Evolutionary conservation across 2,329 filamentous ascomycete species (phyloP).

Genomic region (Trichoderma atrobrunneum): DNA sequence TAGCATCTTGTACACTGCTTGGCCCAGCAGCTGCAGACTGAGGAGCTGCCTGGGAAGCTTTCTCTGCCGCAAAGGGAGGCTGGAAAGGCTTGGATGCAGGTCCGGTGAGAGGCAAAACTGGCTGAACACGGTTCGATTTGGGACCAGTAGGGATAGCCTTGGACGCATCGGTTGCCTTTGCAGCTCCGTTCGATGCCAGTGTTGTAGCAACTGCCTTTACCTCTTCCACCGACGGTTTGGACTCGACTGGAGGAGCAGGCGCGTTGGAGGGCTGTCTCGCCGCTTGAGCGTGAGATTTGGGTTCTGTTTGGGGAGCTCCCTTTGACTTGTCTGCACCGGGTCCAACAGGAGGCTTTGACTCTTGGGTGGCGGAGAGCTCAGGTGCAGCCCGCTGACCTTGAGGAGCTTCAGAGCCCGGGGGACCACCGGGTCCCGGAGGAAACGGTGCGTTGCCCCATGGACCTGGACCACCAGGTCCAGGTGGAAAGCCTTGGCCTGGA

Average conservation of each 20-base stretch:
- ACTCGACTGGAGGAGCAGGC: constrained; percentile 64
- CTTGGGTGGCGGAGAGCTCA: constrained; percentile 10
- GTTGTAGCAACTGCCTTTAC: constrained; percentile 45
- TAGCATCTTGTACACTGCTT: constrained; percentile 60
- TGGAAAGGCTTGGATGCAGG: constrained; percentile 40
- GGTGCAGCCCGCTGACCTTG: constrained; percentile 55
- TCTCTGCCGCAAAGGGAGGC: constrained; percentile 31
- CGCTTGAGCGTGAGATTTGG: constrained; percentile 50
- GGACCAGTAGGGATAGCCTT: constrained; percentile 48
- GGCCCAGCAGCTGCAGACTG: constrained; percentile 39
- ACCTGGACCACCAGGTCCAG: constrained; percentile 56
- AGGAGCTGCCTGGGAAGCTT: constrained; percentile 31
- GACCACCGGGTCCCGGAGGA: constrained; percentile 54
- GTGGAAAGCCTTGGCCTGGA: constrained; percentile 71
- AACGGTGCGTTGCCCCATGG: constrained; percentile 59
- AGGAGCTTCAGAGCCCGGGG: constrained; percentile 60
- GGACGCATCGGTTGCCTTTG: constrained; percentile 35
- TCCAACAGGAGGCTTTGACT: constrained; percentile 31
- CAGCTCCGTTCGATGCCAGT: constrained; percentile 37
- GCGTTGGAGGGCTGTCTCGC: constrained; percentile 47
- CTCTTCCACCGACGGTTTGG: constrained; percentile 58
- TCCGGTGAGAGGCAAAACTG: constrained; percentile 62
- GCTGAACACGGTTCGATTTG: constrained; percentile 55
- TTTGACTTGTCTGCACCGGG: constrained; percentile 48
- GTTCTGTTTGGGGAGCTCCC: constrained; percentile 49